Base-by-base conservation (phyloP, 805 yeast genomes). In the Pichia paraexigua region DNA sequence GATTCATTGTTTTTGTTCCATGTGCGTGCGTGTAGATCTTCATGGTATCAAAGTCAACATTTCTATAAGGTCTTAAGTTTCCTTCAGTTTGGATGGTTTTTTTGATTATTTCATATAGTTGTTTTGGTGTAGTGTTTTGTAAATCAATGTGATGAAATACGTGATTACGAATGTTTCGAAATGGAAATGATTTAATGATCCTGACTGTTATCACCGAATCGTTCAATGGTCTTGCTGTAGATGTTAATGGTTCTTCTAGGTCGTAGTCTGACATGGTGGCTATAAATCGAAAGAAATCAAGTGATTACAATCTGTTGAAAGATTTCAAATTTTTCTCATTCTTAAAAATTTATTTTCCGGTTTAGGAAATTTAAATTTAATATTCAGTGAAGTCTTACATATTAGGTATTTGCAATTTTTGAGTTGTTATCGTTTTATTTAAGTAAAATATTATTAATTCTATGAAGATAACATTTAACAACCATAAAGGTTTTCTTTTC, bases 1-100 rank as follows among this genome's bases (percentile, higher is more conserved):
- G 74, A 63, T 94, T 90, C 80, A 90, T 85, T 2, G 97, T 87
- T 69, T 94, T 94, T 30, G 96, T 79, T 13, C 95, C 94, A 66
- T 92, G 98, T 0, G 99, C 98, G 63, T 89, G 90, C 28, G 96
- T 86, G 69, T 94, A 94, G 8, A 94, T 76, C 67, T 94, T 94
- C 51, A 92, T 65, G 0, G 91, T 74, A 63, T 92, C 87, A 56
- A 81, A 86, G 0, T 69, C 72, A 11, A 87, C 87, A 54, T 76
- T 86, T 62, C 97, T 76, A 67, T 82, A 91, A 2, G 98, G 96
- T 61, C 97, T 76, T 53, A 83, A 78, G 0, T 79, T 81, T 8
- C 94, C 89, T 5, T 84, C 77, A 1, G 63, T 63, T n/a, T 70
- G 66, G 46, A 79, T 75, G 12, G 67, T 64, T 5, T 74, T 58